Evolutionary conservation across 208 protist species (phyloP), one percentile per base, ranked within the genome.

Genomic region (Crithidia expoeki): DNA sequence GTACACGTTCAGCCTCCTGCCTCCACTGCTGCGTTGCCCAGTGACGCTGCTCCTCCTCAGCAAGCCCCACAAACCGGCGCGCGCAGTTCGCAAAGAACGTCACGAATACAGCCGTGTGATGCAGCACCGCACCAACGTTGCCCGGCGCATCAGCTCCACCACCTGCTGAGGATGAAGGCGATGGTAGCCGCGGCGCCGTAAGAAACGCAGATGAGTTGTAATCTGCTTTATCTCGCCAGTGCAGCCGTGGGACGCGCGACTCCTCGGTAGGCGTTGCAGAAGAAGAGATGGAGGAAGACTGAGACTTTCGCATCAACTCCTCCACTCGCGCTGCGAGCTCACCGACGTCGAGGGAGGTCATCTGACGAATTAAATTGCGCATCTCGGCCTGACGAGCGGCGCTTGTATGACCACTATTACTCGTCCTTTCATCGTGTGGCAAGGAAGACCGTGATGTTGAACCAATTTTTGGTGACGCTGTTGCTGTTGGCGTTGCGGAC

Each of bases 261-360:
- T 16, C 21, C 33, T 12, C 52, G 2, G 23, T 19, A 14, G 50
- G 3, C 27, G 50, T n/a, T 14, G 50, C 36, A 12, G 36, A 40
- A 40, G 12, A 12, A 49, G 44, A 49, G 4, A 17, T 5, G 44
- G 44, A 49, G 44, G 44, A n/a, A 19, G 21, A 21, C 44, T 17
- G 44, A 17, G 44, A 44, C 21, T 47, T n/a, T n/a, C n/a, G n/a
- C n/a, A n/a, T 23, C 53, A 76, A 28, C 47, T 46, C 50, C 33
- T 28, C 61, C 9, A 83, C 34, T 4, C 70, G 77, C 4, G 49
- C 36, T 5, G 72, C 67, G 21, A 79, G 68, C 46, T 46, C 36
- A 23, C 38, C 53, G 4, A 81, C 47, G 23, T 84, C 82, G 0
- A 84, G 63, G 0, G 72, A 42, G 23, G 55, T 49, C 74, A 92